Base-by-base conservation (phyloP, 139 green algal genomes). In the Dunaliella primolecta region DNA sequence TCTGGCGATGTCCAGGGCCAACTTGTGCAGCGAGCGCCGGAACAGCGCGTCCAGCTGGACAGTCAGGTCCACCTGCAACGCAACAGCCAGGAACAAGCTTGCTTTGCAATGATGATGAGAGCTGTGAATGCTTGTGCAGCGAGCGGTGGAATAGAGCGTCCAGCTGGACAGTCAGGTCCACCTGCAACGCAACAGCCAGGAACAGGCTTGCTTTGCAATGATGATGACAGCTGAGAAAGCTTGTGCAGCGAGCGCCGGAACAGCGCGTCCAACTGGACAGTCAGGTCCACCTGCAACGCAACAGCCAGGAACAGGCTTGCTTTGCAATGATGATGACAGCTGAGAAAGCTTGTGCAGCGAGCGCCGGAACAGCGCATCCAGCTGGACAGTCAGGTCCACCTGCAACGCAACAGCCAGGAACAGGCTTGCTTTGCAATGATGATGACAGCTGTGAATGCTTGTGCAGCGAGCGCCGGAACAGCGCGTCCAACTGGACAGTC, bases 331-430 rank as follows among this genome's bases (percentile, higher is more conserved):
- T n/a, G n/a, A n/a, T n/a, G n/a, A n/a, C n/a, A n/a, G n/a, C n/a
- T n/a, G n/a, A n/a, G n/a, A n/a, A n/a, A n/a, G 87, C 75, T 92
- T 91, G 87, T 95, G 93, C 36, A 94, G 85, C 77, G 88, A 92
- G 75, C 91, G 92, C 78, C 86, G 90, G 87, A 91, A 95, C 36
- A 96, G 84, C n/a, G 91, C 88, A 72, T 97, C 93, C 36, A 98
- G 87, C 86, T 94, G 92, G 2, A 88, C 55, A 0, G 36, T 36
- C 64, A 90, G 30, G 56, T 87, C 82, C 25, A 86, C 72, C 34
- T 86, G 87, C 27, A n/a, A n/a, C n/a, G n/a, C n/a, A n/a, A n/a
- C n/a, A n/a, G n/a, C n/a, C 87, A 30, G 74, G 82, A 3, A 57
- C 76, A 81, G n/a, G n/a, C n/a, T n/a, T n/a, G n/a, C n/a, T n/a